Conservation (phyloP, 2,329 filamentous ascomycete species). For the Taxawa tesnikishii region DNA sequence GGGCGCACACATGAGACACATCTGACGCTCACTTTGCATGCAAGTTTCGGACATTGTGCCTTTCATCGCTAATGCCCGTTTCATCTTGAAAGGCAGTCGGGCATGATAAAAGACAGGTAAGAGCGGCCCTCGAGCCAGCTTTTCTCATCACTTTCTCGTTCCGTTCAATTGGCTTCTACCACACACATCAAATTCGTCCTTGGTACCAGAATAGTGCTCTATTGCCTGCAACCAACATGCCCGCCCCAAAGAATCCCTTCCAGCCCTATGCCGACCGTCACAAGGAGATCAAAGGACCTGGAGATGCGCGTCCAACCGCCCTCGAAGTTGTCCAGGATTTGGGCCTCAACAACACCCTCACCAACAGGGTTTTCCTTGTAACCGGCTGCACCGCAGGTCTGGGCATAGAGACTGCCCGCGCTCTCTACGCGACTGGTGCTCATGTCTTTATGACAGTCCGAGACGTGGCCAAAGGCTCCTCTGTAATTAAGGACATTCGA, state of each 20-base stretch:
- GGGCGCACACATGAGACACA: too few relatives aligned
- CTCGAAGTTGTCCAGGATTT: constrained; percentile 14
- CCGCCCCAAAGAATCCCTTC: constrained; percentile 1
- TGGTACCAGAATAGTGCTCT: too few relatives aligned
- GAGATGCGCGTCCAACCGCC: constrained; percentile 11
- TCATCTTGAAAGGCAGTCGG: too few relatives aligned
- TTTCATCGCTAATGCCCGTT: too few relatives aligned
- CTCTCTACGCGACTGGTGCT: constrained; percentile 33
- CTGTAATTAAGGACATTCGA: constrained; percentile 15
- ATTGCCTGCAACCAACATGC: too few relatives aligned
- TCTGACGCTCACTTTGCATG: too few relatives aligned
- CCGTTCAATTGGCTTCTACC: too few relatives aligned
- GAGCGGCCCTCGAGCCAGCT: too few relatives aligned
- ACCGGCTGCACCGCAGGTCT: constrained; percentile 34
- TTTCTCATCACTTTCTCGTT: too few relatives aligned
- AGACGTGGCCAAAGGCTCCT: constrained; percentile 27
- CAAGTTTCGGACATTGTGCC: too few relatives aligned
- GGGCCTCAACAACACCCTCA: constrained; percentile 20
- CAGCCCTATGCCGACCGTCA: constrained; percentile 4
- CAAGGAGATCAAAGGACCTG: background rate
- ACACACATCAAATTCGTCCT: too few relatives aligned
- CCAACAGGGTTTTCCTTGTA: constrained; percentile 26
- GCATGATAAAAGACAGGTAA: too few relatives aligned
- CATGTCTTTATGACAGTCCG: constrained; percentile 32
- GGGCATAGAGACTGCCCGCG: constrained; percentile 32